These are phyloP conservation scores for Rhodotorula kratochvilovae DNA, from an alignment of 768 basidiomycete species.

Conservation along the genomic window DNA sequence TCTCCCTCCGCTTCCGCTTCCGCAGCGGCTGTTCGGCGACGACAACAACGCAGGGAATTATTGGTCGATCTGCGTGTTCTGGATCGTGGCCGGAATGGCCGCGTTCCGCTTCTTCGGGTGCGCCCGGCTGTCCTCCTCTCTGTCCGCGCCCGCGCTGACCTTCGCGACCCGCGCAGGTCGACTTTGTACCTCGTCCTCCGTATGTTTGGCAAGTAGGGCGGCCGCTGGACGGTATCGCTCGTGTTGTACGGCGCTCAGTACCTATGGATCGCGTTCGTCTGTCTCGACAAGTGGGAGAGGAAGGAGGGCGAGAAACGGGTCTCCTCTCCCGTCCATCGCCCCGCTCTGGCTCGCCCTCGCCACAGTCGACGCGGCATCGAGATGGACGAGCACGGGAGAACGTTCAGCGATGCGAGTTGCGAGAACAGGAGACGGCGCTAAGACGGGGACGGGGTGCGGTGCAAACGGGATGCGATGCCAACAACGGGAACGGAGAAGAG, in stretches of 20 bases:
- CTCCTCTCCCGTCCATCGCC: no score
- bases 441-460: no score
- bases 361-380: no score
- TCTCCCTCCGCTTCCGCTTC: constrained; percentile 2
- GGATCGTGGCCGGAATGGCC: constrained; percentile 66
- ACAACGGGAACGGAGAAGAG: neutral
- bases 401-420: neutral
- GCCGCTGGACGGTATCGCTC: no score
- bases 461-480: neutral
- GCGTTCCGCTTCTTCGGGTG: constrained; percentile 69
- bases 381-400: no score
- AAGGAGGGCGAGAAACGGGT: no score
- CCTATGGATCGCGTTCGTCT: no score
- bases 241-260: no score
- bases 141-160: no score
- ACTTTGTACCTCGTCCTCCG: constrained; percentile 29
- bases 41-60: neutral
- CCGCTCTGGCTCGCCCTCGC: no score
- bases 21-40: constrained; percentile 50
- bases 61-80: constrained; percentile 81
- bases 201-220: constrained; percentile 16
- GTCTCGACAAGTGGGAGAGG: no score
- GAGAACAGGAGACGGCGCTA: no score
- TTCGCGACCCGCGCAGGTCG: constrained; percentile 3
- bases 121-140: neutral